Base-by-base conservation (phyloP, 129 eudicot species). In the Erigeron canadensis region DNA sequence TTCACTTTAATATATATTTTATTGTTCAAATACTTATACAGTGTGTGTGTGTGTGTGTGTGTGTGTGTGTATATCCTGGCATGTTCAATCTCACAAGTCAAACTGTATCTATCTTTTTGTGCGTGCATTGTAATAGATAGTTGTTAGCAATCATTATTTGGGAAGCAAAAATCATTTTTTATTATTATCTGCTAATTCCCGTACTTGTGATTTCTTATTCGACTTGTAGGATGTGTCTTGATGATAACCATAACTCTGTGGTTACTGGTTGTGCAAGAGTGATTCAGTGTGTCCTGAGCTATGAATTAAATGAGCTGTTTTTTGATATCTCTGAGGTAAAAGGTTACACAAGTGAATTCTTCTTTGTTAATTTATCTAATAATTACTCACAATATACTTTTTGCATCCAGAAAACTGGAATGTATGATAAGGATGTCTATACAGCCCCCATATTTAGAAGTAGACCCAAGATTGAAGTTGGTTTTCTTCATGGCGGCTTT, bases 401-500 rank as follows among this genome's bases (percentile, higher is more conserved):
- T 43, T 78, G 59, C 73, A 74, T 79, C 67, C 84, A 94, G 99
- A 90, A 82, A 80, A 57, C 78, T 62, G 85, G 89, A 65, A 50
- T 79, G 17, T 77, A 74, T 70, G 74, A 65, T 72, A 81, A 80
- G 79, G 89, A 81, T 69, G 63, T 83, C n/a, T 84, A 51, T 71
- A 94, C 99, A 17, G 93, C 94, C 57, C 96, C 99, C 40, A 78
- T 94, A 69, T 94, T 94, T 70, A 87, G 99, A 84, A 87, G 85
- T 82, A 86, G 87, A 75, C 97, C 99, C 57, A 91, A 86, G 65
- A 75, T 89, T 61, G 90, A 86, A 63, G 82, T 50, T 60, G 97
- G 97, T 50, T 90, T 87, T 69, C 94, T 94, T 72, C 84, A 83
- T 56, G 99, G 97, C 71, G 97, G 97, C 37, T 86, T 87, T 73